phyloP scores from a whole-genome alignment of 495 filamentous ascomycete genomes.

The Talaromyces borbonicus region DNA sequence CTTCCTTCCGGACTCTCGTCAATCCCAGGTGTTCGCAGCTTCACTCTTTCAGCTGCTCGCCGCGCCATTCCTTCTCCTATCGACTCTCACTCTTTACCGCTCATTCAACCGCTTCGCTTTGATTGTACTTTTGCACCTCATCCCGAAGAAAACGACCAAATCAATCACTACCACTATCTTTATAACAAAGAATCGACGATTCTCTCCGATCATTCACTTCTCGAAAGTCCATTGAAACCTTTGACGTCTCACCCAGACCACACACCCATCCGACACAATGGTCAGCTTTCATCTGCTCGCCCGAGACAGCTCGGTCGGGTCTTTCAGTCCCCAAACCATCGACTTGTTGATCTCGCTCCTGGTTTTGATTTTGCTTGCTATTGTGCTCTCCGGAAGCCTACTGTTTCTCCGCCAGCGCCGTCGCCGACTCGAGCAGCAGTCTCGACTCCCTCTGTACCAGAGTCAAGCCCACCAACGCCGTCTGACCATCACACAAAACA shows the following conservation, averaged over 20 bases:
- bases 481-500: constrained; percentile 50
- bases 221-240: neutral
- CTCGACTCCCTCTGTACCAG: constrained; percentile 51
- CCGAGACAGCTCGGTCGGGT: constrained; percentile 38
- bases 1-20: constrained; percentile 19
- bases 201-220: neutral
- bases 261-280: too few relatives aligned
- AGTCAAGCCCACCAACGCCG: constrained; percentile 50
- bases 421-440: constrained; percentile 30
- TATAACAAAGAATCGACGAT: neutral
- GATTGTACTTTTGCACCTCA: neutral
- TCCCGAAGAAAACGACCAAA: constrained; percentile 2
- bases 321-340: constrained; percentile 47
- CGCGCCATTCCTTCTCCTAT: constrained; percentile 44
- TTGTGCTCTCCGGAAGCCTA: constrained; percentile 56
- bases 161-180: neutral
- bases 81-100: constrained; percentile 10
- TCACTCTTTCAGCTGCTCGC: constrained; percentile 73
- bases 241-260: too few relatives aligned
- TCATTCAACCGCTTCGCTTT: neutral
- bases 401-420: constrained; percentile 62
- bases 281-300: constrained; percentile 37
- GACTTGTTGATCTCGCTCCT: constrained; percentile 73
- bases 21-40: constrained; percentile 57
- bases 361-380: constrained; percentile 58